Evolutionary conservation across 1,284 basidiomycete genomes (phyloP).

Genomic region (Cutaneotrichosporon sp.): DNA sequence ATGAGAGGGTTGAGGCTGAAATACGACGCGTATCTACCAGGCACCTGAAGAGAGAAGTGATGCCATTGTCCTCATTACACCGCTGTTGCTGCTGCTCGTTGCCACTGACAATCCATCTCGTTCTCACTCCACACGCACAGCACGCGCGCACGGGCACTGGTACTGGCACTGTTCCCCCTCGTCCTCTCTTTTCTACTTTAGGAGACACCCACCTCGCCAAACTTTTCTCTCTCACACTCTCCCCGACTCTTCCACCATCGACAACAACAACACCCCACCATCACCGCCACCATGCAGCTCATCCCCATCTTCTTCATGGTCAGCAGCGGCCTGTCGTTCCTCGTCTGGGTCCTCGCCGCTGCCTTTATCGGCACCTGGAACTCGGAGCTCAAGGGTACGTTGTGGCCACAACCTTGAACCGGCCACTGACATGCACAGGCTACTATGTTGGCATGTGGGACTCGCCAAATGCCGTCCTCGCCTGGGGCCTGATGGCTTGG

Average conservation of each 20-base stretch:
- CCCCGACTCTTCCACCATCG: background rate
- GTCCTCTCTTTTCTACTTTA: no score
- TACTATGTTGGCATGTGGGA: background rate
- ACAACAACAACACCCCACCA: background rate
- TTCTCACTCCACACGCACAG: no score
- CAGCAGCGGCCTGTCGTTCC: constrained; percentile 7
- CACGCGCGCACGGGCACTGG: no score
- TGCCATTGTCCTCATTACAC: no score
- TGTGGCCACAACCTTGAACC: background rate
- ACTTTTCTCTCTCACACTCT: background rate
- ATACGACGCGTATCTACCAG: no score
- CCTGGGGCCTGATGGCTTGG: constrained; percentile 24
- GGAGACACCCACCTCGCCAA: no score
- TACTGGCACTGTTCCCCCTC: no score
- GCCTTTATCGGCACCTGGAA: constrained; percentile 8
- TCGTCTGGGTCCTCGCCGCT: constrained; percentile 11
- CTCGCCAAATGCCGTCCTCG: constrained; percentile 32
- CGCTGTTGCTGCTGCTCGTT: no score
- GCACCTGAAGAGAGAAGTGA: no score
- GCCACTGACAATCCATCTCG: no score
- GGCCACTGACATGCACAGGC: background rate
- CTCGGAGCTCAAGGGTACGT: background rate
- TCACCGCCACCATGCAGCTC: background rate
- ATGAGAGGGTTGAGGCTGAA: no score
- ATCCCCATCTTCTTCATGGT: background rate